Evolutionary conservation across 495 filamentous ascomycete species (phyloP).

Genomic region (Xylaria nigripes): DNA sequence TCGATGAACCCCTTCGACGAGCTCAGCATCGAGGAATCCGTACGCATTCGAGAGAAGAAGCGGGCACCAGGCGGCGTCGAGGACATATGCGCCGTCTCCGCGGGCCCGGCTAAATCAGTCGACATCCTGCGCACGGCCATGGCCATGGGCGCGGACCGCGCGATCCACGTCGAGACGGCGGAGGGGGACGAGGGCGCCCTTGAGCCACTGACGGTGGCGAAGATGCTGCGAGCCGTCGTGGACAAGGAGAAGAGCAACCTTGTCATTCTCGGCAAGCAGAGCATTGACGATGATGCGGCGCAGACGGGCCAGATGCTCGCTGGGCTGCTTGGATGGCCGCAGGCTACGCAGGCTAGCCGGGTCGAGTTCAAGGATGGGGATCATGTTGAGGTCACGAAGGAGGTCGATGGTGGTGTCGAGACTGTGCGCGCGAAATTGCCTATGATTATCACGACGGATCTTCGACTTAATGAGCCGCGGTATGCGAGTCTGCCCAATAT

Average conservation of each 20-base stretch:
- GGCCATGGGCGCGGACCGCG: constrained; percentile 96
- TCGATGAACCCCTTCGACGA: constrained; percentile 99
- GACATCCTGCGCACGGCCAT: constrained; percentile 91
- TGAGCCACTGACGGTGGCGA: constrained; percentile 88
- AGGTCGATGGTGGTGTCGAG: constrained; percentile 94
- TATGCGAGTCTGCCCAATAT: constrained; percentile 96
- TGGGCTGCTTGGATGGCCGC: constrained; percentile 81
- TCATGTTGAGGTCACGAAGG: constrained; percentile 64
- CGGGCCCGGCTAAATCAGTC: constrained; percentile 75
- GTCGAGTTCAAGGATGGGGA: constrained; percentile 60
- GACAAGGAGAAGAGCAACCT: constrained; percentile 78
- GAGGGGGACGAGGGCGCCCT: constrained; percentile 50
- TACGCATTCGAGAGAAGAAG: constrained; percentile 81
- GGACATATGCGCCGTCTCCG: constrained; percentile 83
- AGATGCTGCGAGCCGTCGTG: constrained; percentile 71
- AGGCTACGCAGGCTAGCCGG: constrained; percentile 86
- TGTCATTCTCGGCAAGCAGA: constrained; percentile 92
- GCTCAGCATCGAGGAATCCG: constrained; percentile 91
- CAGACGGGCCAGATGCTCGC: constrained; percentile 99
- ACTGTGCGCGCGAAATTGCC: constrained; percentile 77
- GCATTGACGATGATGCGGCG: constrained; percentile 88
- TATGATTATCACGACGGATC: constrained; percentile 88
- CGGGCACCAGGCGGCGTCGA: constrained; percentile 53
- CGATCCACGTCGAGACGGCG: constrained; percentile 72
- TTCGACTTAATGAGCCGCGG: constrained; percentile 88